Evolutionary conservation across 768 basidiomycete genomes (phyloP), one percentile per base, ranked within the genome.

Genomic region (Rhodotorula paludigena): DNA sequence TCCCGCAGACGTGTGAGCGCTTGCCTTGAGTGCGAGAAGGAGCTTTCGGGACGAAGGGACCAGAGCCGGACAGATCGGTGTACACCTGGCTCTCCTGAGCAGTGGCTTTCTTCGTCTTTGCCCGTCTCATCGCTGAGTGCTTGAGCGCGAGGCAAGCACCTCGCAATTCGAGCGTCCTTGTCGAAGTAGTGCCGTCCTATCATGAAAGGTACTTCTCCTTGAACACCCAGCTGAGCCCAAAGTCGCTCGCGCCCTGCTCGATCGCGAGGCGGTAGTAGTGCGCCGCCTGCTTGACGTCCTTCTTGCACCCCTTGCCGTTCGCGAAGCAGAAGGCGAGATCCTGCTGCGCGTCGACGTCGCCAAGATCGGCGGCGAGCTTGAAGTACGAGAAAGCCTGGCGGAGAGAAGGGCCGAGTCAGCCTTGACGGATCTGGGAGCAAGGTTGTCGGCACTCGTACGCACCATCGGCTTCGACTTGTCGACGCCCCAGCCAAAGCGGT

Each of bases 401-500:
- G 54, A 53, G 41, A 18, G 32, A 47, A 18, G 23, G 47, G 15
- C 10, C 18, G 23, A 35, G 42, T 58, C 35, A 51, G 57, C 41
- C 1, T 6, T 30, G 21, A 16, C 5, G 12, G 77, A 84, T 89
- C 87, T 89, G 74, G 32, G 32, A 44, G n/a, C 57, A 7, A 1
- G 56, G 42, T 35, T 51, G 32, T 32, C n/a, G 28, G 15, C 48
- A 39, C 20, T 69, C 89, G 52, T 1, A 20, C 54, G 36, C 15
- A 55, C 54, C 89, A 92, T 90, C 82, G 88, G 89, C 80, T 89
- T 87, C 78, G 93, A 89, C 77, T 90, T 89, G 36, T 79, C 76
- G 20, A 90, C 86, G 14, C 92, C 92, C 90, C 91, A 93, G 2
- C 91, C 92, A 58, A 90, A 89, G 76, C 89, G 89, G 79, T 92